Evolutionary conservation across 176 grass and related monocot species (phyloP), one percentile per base, ranked within the genome.

Genomic region (Aegilops speltoides): DNA sequence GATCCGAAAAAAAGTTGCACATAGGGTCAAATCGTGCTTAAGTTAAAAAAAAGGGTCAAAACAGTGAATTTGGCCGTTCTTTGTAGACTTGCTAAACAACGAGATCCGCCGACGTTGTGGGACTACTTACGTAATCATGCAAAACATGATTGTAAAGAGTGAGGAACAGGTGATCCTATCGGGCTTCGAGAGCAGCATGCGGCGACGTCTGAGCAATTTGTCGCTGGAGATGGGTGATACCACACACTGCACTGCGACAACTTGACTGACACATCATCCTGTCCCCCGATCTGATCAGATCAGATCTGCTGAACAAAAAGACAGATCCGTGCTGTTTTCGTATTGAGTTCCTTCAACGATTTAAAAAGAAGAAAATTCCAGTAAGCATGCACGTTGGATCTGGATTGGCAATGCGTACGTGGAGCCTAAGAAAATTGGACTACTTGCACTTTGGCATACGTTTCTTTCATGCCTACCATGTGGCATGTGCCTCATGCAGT

Each of bases 341-440:
- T 50, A 50, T 77, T 28, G 37, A 78, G 64, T 71, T 83, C 32
- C 41, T 29, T 3, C 40, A 36, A 36, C 2, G 12, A 31, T 74
- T 73, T 1, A 52, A 8, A 62, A 64, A 73, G 29, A 85, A 22
- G 32, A 80, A 7, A 20, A 32, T 1, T 63, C 79, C 71, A 37
- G 34, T 20, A 59, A 37, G 12, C 34, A 26, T 8, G 57, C 76
- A 7, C 65, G 37, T 43, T 54, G 61, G 61, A 34, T 75, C 73
- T 26, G 68, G 81, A 87, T 90, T 87, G 75, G 59, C 43, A 74
- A 1, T 54, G 67, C 74, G 22, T 36, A 83, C 73, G 73, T 90
- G 84, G 50, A 79, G 52, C 16, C 26, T 2, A n/a, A 63, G 63
- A 33, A 5, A 57, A 77, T 84, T 28, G 11, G 50, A 2, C 40